These are phyloP conservation scores for Zygosaccharomyces bisporus DNA, from an alignment of 805 yeast species.

Conservation along the genomic window DNA sequence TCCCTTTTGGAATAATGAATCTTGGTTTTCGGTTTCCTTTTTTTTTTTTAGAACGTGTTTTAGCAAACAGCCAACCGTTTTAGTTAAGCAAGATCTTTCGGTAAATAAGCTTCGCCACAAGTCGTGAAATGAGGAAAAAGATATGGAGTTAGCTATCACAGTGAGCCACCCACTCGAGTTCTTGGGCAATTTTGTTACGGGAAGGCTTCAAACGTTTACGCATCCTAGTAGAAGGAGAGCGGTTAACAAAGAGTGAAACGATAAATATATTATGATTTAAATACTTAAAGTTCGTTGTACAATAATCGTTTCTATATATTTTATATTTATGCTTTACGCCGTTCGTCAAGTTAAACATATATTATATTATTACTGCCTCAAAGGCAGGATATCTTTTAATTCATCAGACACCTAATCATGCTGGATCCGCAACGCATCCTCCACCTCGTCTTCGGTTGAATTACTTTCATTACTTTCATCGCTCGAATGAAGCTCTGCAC, in stretches of 20 bases:
- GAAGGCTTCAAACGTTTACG: too few species aligned
- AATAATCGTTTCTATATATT: neutral
- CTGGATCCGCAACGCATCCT: neutral
- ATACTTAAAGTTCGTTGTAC: neutral
- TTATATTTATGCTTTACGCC: conserved; percentile 6
- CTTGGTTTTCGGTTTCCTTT: too few species aligned
- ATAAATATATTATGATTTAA: neutral
- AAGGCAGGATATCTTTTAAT: neutral
- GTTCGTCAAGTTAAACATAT: conserved; percentile 7
- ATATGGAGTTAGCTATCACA: too few species aligned
- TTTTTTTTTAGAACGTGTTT: too few species aligned
- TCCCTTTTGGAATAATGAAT: too few species aligned
- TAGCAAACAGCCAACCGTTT: too few species aligned
- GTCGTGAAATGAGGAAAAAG: too few species aligned
- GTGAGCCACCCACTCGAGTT: too few species aligned
- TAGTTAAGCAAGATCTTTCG: too few species aligned
- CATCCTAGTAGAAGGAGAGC: too few species aligned
- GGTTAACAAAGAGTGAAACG: neutral
- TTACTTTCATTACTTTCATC: neutral
- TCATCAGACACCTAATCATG: neutral
- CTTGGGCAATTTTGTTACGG: too few species aligned
- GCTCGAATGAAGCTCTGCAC: neutral
- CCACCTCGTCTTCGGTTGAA: neutral
- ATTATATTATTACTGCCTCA: neutral
- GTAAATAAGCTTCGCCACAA: too few species aligned